phyloP scores from a whole-genome alignment of 441 rosid species.

The Populus hybrid region DNA sequence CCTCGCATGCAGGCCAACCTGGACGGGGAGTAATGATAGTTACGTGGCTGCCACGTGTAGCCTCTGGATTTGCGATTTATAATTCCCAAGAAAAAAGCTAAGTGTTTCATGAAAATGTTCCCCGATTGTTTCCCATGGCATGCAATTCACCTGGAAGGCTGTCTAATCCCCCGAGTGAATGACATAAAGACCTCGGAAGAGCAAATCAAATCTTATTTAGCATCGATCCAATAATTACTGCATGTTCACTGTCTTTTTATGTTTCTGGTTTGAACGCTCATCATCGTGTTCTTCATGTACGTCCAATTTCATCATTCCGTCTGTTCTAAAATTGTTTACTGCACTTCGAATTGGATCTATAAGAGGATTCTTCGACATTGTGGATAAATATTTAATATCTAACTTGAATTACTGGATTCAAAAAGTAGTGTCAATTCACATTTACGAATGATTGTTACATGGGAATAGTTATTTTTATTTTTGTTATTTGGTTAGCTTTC shows the following conservation, averaged over 20 bases:
- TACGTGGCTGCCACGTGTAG: neutral
- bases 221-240: constrained; percentile 16
- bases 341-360: no score
- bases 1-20: neutral
- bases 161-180: neutral
- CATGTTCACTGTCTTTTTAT: constrained; percentile 15
- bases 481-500: no score
- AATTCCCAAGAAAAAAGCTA: neutral
- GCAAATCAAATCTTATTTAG: constrained; percentile 4
- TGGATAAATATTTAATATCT: no score
- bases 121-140: constrained; percentile 10
- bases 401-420: no score
- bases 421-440: no score
- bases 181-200: neutral
- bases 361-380: no score
- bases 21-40: neutral
- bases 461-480: no score
- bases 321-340: no score
- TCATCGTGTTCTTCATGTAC: neutral
- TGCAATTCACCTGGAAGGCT: neutral
- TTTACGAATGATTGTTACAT: no score
- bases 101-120: neutral
- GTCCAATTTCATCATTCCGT: no score
- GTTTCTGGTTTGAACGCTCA: neutral
- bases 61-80: constrained; percentile 20